Evolutionary conservation across 2,329 filamentous ascomycete species (phyloP), one percentile per base, ranked within the genome.

Genomic region (Hypoxylon rubiginosum): DNA sequence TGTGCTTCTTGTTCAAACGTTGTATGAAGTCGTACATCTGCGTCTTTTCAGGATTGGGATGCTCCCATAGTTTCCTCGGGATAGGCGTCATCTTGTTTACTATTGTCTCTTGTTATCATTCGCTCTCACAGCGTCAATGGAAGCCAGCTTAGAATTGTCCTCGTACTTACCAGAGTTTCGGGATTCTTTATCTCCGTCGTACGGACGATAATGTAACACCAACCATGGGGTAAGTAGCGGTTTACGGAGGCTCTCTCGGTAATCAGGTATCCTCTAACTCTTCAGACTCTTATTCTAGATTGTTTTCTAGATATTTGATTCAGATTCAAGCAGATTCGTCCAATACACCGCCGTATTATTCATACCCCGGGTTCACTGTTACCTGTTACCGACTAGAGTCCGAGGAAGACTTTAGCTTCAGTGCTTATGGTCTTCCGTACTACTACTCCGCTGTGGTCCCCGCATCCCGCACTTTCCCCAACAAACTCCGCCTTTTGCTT

Each of bases 1-100:
- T 81, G 61, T 87, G 80, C 52, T 85, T 86, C 30, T 78, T 75
- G 77, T 94, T 93, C 26, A 90, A 79, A 9, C 82, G 79, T 72
- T 91, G 85, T 83, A 92, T 90, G 74, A 93, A 91, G 52, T 81
- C 78, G 79, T 86, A 90, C 84, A 93, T 91, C 32, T 83, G 78
- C 1, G 91, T 92, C 66, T 81, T 83, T 72, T 86, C 75, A 15
- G 88, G 88, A 69, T 87, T 75, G 0, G 88, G 83, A 72, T 91
- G 89, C 78, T 90, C 87, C 90, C 90, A 92, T 58, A 92, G 84
- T 82, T 91, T 91, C 62, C 86, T 82, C 4, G 87, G 88, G 57
- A 82, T 73, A 57, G 72, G 32, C 8, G 59, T 58, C 69, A 67
- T 65, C 46, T 61, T 67, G 43, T 15, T 15, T 60, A 79, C 81